These are phyloP conservation scores for Eutypella sp. DNA, from an alignment of 2,329 filamentous ascomycete species.

Conservation along the genomic window DNA sequence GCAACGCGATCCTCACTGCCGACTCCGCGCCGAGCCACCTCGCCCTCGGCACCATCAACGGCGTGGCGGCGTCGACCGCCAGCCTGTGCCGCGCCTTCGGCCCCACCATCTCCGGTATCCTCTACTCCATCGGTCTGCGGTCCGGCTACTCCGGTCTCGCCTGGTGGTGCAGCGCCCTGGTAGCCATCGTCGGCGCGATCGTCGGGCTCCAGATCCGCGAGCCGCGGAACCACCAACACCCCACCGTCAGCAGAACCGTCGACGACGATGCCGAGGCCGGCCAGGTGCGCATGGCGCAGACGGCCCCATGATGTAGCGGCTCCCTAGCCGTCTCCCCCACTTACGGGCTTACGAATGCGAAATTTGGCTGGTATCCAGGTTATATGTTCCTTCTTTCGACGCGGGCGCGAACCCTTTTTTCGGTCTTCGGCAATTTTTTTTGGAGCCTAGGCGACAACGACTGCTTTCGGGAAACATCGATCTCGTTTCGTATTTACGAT, in stretches of 20 bases:
- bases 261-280: slow-evolving; percentile 27
- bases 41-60: slow-evolving; percentile 88
- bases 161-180: slow-evolving; percentile 84
- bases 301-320: slow-evolving; percentile 3
- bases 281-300: slow-evolving; percentile 7
- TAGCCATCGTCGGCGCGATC: slow-evolving; percentile 70
- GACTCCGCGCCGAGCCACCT: slow-evolving; percentile 81
- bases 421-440: no score
- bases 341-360: no score
- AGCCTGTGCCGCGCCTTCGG: slow-evolving; percentile 85
- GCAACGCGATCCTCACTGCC: slow-evolving; percentile 80
- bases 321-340: no score
- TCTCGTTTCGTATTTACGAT: no score
- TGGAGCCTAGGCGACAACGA: no score
- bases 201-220: slow-evolving; percentile 74
- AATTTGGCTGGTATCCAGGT: neutral
- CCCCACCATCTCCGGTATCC: slow-evolving; percentile 77
- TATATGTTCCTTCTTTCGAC: no score
- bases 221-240: slow-evolving; percentile 40
- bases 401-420: no score
- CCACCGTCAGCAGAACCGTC: slow-evolving; percentile 34
- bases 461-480: no score
- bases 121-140: slow-evolving; percentile 76
- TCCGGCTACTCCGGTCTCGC: slow-evolving; percentile 81
- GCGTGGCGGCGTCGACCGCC: slow-evolving; percentile 84